These are phyloP conservation scores for Vaccinium vitisidaea DNA, from an alignment of 148 eudicot species.

Conservation along the genomic window DNA sequence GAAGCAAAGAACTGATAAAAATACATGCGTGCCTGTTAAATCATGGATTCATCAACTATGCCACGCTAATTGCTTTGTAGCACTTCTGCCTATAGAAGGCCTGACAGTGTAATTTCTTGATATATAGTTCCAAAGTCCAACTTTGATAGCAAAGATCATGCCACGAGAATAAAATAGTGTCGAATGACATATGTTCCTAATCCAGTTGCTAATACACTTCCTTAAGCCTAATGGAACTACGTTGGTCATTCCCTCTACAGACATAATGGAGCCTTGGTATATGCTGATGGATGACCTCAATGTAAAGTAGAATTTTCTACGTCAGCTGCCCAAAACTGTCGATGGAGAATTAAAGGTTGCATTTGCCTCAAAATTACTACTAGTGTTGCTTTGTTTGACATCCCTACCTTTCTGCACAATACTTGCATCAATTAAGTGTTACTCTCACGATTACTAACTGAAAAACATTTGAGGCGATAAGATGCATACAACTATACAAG, in stretches of 20 bases:
- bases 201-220: neutral
- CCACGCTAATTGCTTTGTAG: neutral
- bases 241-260: neutral
- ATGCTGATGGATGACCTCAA: neutral
- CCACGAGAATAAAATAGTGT: neutral
- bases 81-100: neutral
- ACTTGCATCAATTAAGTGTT: neutral
- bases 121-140: neutral
- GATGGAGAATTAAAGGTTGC: neutral
- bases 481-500: neutral
- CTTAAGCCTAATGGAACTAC: neutral
- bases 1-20: neutral
- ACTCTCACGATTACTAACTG: neutral
- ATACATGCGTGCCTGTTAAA: neutral
- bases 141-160: neutral
- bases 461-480: neutral
- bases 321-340: neutral
- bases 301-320: neutral
- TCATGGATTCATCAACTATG: conserved; percentile 4
- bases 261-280: conserved; percentile 5
- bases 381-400: neutral
- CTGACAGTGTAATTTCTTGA: neutral
- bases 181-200: neutral
- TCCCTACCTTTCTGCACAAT: neutral
- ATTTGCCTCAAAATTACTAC: neutral